Percentiles rank a stretch among this genome's conserved stretches.
phyloP scores from a whole-genome alignment of 306 rosid genomes.

The Cyamopsis tetragonoloba region DNA sequence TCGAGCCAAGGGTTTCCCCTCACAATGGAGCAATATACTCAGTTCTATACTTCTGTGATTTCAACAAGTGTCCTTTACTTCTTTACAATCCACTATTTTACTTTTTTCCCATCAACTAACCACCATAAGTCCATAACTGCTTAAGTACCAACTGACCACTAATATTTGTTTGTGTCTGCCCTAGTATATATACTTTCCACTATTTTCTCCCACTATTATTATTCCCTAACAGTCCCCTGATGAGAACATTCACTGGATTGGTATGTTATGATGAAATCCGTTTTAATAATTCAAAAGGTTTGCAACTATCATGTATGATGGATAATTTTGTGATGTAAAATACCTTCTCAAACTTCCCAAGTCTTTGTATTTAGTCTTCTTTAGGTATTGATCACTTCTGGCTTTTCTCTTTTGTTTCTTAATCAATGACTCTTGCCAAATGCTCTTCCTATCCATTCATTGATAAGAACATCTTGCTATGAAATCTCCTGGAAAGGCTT shows the following conservation, averaged over 20 bases:
- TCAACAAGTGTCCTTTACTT: no score
- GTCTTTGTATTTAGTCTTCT: background rate
- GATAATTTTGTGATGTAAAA: slow-evolving; percentile 5
- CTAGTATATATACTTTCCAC: no score
- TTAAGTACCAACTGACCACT: no score
- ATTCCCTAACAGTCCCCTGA: background rate
- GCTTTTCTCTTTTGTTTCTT: background rate
- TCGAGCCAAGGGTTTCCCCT: no score
- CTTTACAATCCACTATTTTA: no score
- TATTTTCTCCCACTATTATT: no score
- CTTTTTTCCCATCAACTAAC: no score
- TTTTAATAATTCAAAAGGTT: background rate
- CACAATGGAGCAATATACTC: no score
- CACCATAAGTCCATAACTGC: no score
- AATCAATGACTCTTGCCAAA: background rate
- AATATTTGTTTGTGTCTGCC: no score
- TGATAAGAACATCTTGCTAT: background rate
- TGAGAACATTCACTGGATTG: background rate
- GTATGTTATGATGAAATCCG: background rate
- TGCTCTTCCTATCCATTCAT: background rate
- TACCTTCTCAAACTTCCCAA: background rate
- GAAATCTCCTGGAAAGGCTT: background rate
- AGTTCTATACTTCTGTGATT: no score
- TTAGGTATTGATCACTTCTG: background rate
- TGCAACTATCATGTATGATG: slow-evolving; percentile 1